These are phyloP conservation scores for Pisolithus marmoratus DNA, from an alignment of 768 basidiomycete species.

Conservation along the genomic window DNA sequence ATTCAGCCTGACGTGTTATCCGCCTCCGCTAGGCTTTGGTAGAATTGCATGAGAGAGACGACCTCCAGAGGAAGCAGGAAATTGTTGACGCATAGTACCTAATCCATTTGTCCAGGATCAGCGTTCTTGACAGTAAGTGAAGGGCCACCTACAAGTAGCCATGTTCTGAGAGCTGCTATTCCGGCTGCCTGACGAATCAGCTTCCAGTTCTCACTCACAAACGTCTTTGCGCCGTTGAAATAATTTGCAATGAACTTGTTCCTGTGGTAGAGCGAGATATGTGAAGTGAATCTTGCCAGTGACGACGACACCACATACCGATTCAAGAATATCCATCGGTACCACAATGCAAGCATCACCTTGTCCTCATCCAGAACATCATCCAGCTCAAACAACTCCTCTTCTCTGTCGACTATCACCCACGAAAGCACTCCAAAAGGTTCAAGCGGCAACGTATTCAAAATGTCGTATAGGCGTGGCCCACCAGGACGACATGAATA, in stretches of 20 bases:
- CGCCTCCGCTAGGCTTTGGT: slow-evolving; percentile 44
- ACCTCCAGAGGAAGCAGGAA: slow-evolving; percentile 50
- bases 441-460: slow-evolving; percentile 54
- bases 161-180: slow-evolving; percentile 55
- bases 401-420: slow-evolving; percentile 66
- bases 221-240: slow-evolving; percentile 44
- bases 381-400: slow-evolving; percentile 68
- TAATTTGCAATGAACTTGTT: slow-evolving; percentile 52
- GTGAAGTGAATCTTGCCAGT: background rate
- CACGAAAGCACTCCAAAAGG: slow-evolving; percentile 63
- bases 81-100: slow-evolving; percentile 52
- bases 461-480: slow-evolving; percentile 56
- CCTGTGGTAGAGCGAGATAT: slow-evolving; percentile 28
- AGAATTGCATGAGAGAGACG: slow-evolving; percentile 44
- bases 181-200: slow-evolving; percentile 70
- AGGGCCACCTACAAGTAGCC: slow-evolving; percentile 44
- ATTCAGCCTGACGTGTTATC: background rate
- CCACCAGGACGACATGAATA: slow-evolving; percentile 67
- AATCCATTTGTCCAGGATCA: background rate
- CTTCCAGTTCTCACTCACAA: slow-evolving; percentile 56
- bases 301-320: slow-evolving; percentile 32
- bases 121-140: slow-evolving; percentile 1
- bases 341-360: slow-evolving; percentile 75
- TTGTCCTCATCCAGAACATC: slow-evolving; percentile 72
- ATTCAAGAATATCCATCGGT: slow-evolving; percentile 63